Percentiles rank a stretch among this genome's conserved stretches.
phyloP scores from a whole-genome alignment of 306 rosid genomes.

The Rosa multiflora region DNA sequence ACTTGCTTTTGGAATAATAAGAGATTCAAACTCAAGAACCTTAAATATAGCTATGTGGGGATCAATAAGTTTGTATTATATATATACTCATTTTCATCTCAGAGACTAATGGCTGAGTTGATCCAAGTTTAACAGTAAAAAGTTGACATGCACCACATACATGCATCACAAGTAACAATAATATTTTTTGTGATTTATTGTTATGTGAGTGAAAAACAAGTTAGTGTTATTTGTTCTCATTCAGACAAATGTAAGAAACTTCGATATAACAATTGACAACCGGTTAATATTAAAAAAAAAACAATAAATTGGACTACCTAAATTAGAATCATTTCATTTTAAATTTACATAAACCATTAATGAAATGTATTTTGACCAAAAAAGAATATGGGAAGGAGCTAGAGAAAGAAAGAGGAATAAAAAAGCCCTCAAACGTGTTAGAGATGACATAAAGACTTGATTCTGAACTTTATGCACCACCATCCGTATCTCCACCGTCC shows the following conservation, averaged over 20 bases:
- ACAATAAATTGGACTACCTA: not conserved
- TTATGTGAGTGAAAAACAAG: too few relatives aligned
- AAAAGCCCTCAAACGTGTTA: not conserved
- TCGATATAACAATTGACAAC: too few relatives aligned
- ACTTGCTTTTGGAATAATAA: too few relatives aligned
- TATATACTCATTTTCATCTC: too few relatives aligned
- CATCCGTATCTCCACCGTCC: slow-evolving; percentile 22
- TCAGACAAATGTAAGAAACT: not conserved
- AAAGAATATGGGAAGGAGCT: not conserved
- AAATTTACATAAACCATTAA: not conserved
- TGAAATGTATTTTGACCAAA: not conserved
- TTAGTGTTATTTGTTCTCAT: not conserved
- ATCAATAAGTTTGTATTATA: too few relatives aligned
- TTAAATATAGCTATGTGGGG: too few relatives aligned
- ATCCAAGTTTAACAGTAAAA: too few relatives aligned
- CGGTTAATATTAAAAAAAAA: not conserved
- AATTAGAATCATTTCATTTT: not conserved
- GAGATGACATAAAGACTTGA: slow-evolving; percentile 33
- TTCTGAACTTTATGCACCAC: slow-evolving; percentile 26
- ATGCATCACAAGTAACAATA: too few relatives aligned
- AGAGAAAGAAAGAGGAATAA: not conserved
- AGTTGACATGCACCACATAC: too few relatives aligned
- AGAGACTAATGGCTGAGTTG: too few relatives aligned
- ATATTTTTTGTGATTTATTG: too few relatives aligned
- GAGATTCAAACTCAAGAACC: too few relatives aligned